These are phyloP conservation scores for Funneliformis mosseae DNA, from an alignment of 192 early-diverging fungal genomes.

Conservation along the genomic window DNA sequence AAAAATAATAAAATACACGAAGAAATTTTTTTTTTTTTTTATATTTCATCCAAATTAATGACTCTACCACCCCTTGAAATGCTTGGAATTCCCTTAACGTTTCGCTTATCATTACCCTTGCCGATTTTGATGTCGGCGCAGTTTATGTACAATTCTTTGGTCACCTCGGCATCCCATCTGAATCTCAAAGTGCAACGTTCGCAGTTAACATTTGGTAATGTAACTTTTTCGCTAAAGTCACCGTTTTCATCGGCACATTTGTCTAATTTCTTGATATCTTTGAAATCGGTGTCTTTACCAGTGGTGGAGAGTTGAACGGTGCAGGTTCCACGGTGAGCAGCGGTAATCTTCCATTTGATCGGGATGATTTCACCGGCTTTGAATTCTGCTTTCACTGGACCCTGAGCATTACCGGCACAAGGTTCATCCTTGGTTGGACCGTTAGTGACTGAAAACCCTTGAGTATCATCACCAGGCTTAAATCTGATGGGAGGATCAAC, in stretches of 20 bases:
- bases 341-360: slow-evolving; percentile 27
- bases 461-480: background rate
- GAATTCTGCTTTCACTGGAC: background rate
- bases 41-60: no score
- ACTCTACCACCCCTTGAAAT: no score
- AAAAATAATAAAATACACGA: no score
- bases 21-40: no score
- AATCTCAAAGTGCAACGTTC: slow-evolving; percentile 1
- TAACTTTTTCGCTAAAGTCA: background rate
- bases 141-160: slow-evolving; percentile 27
- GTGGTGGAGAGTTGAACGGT: slow-evolving; percentile 19
- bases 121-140: slow-evolving; percentile 28
- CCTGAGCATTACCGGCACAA: slow-evolving; percentile 2
- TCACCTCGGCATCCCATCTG: slow-evolving; percentile 20
- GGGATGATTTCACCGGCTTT: background rate
- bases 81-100: no score
- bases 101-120: background rate
- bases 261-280: background rate
- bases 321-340: slow-evolving; percentile 22
- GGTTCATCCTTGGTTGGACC: slow-evolving; percentile 26
- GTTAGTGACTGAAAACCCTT: background rate
- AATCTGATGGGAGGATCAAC: slow-evolving; percentile 10
- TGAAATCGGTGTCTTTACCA: slow-evolving; percentile 15
- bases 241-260: slow-evolving; percentile 20
- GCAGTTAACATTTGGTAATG: background rate